Base-by-base conservation (phyloP, 768 basidiomycete genomes). In the Lentinula raphanica region DNA sequence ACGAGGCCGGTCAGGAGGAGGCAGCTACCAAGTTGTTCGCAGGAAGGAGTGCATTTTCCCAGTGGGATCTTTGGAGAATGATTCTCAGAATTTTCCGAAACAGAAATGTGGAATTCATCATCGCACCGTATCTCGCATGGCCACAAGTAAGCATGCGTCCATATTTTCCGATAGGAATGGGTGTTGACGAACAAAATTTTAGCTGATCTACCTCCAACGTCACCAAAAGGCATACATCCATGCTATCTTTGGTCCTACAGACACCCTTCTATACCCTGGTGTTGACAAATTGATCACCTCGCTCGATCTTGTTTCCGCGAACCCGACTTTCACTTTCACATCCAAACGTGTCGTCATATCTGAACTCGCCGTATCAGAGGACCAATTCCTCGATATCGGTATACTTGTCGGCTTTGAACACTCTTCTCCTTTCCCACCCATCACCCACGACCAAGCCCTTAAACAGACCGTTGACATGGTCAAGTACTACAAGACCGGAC, bases 51-150 rank as follows among this genome's bases (percentile, higher is more conserved):
- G 79, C 82, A 49, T 77, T 91, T 56, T 76, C 80, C 48, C 91
- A 92, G 66, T 92, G 88, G 86, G 96, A 98, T 72, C 79, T 98
- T n/a, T 91, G 96, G 87, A 84, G 94, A 68, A 84, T 92, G 77
- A 87, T 98, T 6, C 75, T 97, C 65, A 80, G 95, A 59, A 89
- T 95, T 53, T 97, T 98, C 72, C 86, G 92, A 68, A 91, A 98
- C 73, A 80, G 96, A 45, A 92, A 92, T 64, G 94, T 97, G 59
- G 96, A 98, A 74, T 98, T 94, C 68, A 81, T 98, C 48, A 87
- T 98, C 59, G 95, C 97, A 46, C 97, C 97, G 11, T 98, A 98
- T 72, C 78, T 92, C 54, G 88, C 94, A 35, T 94, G 92, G 88
- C 90, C 96, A 45, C 96, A 98, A 84, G 95, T 95, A 68, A 65